These are phyloP conservation scores for Dianthus caryophyllus DNA, from an alignment of 148 eudicot species.

Conservation along the genomic window DNA sequence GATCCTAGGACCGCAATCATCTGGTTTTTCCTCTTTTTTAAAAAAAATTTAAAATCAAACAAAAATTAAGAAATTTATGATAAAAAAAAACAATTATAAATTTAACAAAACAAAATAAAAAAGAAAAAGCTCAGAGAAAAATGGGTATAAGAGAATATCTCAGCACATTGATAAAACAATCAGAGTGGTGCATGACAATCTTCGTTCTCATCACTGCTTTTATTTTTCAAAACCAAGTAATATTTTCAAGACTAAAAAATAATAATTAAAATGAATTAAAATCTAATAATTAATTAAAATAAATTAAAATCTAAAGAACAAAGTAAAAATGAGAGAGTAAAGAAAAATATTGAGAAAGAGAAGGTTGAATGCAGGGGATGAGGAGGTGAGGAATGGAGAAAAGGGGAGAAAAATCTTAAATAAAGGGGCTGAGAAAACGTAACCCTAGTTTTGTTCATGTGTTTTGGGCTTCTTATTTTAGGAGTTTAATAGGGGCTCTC, in stretches of 20 bases:
- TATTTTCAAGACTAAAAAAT: background rate
- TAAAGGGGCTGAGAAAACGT: no score
- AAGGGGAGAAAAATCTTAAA: no score
- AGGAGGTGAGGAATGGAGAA: no score
- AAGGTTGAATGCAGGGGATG: no score
- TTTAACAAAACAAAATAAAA: no score
- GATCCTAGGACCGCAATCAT: slow-evolving; percentile 24
- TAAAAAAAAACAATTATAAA: background rate
- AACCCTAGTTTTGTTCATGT: no score
- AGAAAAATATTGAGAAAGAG: no score
- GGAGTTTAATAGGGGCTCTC: no score
- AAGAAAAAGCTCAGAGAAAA: background rate
- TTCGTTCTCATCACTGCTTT: slow-evolving; percentile 11
- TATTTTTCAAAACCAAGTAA: background rate
- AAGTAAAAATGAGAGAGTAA: no score
- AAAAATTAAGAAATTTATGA: background rate
- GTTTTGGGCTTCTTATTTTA: no score
- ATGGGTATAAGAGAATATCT: slow-evolving; percentile 8
- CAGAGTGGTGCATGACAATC: slow-evolving; percentile 24
- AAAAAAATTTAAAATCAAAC: no score
- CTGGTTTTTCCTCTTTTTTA: background rate
- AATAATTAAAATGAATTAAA: no score
- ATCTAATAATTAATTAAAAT: background rate
- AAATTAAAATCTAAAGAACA: background rate
- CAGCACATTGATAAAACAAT: slow-evolving; percentile 1